Conservation (phyloP, 164 flowering plant genomes). For the Paratinospora sagittata region DNA sequence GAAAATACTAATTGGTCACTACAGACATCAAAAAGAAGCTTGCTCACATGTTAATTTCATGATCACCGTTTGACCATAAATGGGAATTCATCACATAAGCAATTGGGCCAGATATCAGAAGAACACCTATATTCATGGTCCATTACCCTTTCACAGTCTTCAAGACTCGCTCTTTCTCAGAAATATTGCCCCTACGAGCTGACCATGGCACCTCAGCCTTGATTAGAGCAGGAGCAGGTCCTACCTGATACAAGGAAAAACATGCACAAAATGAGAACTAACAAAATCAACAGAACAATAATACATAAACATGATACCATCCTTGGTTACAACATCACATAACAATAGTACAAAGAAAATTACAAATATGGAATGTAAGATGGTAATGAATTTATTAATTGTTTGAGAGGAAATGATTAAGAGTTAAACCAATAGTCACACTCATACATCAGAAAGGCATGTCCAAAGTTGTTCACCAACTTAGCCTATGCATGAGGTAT, state of each 20-base stretch:
- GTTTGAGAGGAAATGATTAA: too few relatives aligned
- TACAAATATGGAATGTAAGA: neutral
- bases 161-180: slow-evolving; percentile 22
- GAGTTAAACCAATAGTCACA: too few relatives aligned
- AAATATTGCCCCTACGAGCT: slow-evolving; percentile 22
- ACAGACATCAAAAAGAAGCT: neutral
- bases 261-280: neutral
- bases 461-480: too few relatives aligned
- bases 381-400: neutral
- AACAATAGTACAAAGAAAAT: neutral
- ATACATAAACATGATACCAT: neutral
- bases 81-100: neutral
- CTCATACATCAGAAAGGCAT: too few relatives aligned
- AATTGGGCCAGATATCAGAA: neutral
- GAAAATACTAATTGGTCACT: neutral
- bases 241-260: slow-evolving; percentile 11
- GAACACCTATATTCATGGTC: neutral
- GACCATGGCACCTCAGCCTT: slow-evolving; percentile 28
- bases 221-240: slow-evolving; percentile 21
- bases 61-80: neutral
- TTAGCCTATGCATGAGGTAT: too few relatives aligned
- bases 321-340: neutral
- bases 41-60: neutral
- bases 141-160: slow-evolving; percentile 73
- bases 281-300: neutral